Evolutionary conservation across 352 stramenopile genomes (phyloP).

Genomic region (Phytophthora fragariaefolia): DNA sequence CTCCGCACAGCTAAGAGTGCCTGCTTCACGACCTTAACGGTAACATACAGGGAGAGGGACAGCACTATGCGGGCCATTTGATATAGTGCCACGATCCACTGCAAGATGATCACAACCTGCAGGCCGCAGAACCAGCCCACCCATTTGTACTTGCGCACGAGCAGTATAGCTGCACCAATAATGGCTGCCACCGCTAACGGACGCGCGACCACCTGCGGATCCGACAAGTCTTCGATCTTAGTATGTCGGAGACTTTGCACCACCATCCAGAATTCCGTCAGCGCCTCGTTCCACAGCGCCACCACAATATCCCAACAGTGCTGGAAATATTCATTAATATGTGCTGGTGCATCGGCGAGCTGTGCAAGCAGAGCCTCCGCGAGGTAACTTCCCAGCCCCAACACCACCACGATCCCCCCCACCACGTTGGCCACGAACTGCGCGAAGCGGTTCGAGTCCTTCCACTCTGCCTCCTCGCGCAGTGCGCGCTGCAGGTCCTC

Average conservation of each 20-base stretch:
- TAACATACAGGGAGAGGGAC: constrained; percentile 56
- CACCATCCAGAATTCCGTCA: constrained; percentile 45
- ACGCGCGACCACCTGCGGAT: constrained; percentile 45
- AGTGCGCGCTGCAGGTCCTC: constrained; percentile 31
- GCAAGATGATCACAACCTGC: constrained; percentile 63
- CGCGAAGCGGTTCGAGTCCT: constrained; percentile 64
- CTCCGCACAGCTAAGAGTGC: constrained; percentile 31
- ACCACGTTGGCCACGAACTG: constrained; percentile 71
- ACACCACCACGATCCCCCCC: constrained; percentile 55
- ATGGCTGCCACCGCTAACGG: constrained; percentile 35
- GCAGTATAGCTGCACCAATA: constrained; percentile 24
- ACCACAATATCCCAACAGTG: constrained; percentile 6
- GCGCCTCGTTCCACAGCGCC: constrained; percentile 17
- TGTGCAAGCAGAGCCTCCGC: constrained; percentile 33
- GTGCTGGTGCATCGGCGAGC: constrained; percentile 39
- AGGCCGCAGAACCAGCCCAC: constrained; percentile 67
- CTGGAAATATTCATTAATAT: constrained; percentile 37
- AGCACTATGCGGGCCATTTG: constrained; percentile 67
- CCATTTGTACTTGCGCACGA: constrained; percentile 64
- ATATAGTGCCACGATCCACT: constrained; percentile 73
- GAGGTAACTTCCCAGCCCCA: constrained; percentile 48
- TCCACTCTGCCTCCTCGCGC: constrained; percentile 50
- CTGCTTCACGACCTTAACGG: constrained; percentile 60
- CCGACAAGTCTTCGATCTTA: constrained; percentile 42
- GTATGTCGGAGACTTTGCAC: constrained; percentile 35